Evolutionary conservation across 2,329 filamentous ascomycete genomes (phyloP).

Genomic region (Arthroderma uncinatum): DNA sequence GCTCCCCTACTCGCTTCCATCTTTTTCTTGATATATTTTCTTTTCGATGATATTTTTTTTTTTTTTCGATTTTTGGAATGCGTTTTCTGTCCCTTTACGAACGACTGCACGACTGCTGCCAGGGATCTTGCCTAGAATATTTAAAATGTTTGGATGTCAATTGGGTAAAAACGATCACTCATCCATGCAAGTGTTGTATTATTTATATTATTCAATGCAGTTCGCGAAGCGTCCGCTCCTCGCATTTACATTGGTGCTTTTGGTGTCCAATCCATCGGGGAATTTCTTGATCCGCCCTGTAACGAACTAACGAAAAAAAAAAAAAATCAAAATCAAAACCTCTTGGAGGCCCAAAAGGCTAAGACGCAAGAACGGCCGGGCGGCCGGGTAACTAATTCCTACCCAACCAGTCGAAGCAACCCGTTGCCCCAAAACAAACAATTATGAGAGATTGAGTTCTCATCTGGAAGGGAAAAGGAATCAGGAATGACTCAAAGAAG

Average conservation of each 20-base stretch:
- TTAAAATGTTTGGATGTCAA: conserved; percentile 2
- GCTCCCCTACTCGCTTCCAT: not conserved
- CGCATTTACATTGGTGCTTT: not conserved
- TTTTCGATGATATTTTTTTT: not conserved
- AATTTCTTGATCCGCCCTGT: not conserved
- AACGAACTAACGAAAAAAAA: too few species aligned
- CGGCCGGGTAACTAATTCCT: not conserved
- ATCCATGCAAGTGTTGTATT: conserved; percentile 1
- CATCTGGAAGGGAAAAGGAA: not conserved
- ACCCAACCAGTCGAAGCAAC: not conserved
- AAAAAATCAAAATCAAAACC: not conserved
- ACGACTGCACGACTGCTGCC: not conserved
- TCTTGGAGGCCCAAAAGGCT: not conserved
- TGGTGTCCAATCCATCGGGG: conserved; percentile 1
- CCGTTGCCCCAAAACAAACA: not conserved
- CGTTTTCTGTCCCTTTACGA: too few species aligned
- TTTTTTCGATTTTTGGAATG: not conserved
- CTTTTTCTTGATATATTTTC: not conserved
- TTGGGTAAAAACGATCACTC: not conserved
- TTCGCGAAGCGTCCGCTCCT: not conserved
- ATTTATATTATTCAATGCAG: conserved; percentile 1
- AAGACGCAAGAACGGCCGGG: not conserved
- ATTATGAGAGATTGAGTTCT: not conserved
- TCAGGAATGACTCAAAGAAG: not conserved
- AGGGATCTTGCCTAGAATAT: not conserved